Conservation (phyloP, 805 yeast genomes). For the Clavispora fructus region DNA sequence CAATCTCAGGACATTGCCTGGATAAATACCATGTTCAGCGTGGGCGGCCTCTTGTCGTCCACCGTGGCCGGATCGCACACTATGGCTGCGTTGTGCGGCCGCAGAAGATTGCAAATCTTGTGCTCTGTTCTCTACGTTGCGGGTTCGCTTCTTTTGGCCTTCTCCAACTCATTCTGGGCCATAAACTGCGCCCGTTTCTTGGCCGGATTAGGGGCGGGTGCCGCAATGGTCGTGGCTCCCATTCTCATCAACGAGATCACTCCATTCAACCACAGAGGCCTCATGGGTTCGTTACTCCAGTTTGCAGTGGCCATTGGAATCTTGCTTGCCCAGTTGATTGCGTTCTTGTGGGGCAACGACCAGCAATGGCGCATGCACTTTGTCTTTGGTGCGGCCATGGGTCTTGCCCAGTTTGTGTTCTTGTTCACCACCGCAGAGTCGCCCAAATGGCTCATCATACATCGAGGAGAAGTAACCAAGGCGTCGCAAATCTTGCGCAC, state of each 20-base stretch:
- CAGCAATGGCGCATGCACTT: slow-evolving; percentile 36
- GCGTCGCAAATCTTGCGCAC: slow-evolving; percentile 26
- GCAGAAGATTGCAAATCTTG: slow-evolving; percentile 15
- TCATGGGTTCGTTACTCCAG: slow-evolving; percentile 36
- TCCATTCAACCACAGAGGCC: slow-evolving; percentile 37
- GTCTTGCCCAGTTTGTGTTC: slow-evolving; percentile 22
- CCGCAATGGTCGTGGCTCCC: slow-evolving; percentile 36
- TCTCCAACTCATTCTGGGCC: slow-evolving; percentile 15
- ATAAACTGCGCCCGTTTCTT: slow-evolving; percentile 30
- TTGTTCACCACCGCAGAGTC: slow-evolving; percentile 35
- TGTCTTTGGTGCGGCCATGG: slow-evolving; percentile 20
- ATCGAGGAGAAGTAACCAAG: slow-evolving; percentile 20
- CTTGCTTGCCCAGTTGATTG: slow-evolving; percentile 28
- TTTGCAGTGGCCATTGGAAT: slow-evolving; percentile 36
- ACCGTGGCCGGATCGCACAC: slow-evolving; percentile 23
- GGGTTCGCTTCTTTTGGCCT: slow-evolving; percentile 26
- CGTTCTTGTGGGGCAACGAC: slow-evolving; percentile 29
- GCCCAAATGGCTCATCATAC: slow-evolving; percentile 39
- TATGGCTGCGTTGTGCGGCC: slow-evolving; percentile 20
- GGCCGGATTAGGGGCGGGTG: slow-evolving; percentile 36
- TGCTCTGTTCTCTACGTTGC: slow-evolving; percentile 17
- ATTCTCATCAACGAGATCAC: slow-evolving; percentile 36
- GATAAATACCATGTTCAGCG: slow-evolving; percentile 30
- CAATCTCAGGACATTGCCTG: slow-evolving; percentile 16
- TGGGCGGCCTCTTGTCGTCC: slow-evolving; percentile 33